Evolutionary conservation across 768 basidiomycete genomes (phyloP), one percentile per base, ranked within the genome.

Genomic region (Trametes maxima): DNA sequence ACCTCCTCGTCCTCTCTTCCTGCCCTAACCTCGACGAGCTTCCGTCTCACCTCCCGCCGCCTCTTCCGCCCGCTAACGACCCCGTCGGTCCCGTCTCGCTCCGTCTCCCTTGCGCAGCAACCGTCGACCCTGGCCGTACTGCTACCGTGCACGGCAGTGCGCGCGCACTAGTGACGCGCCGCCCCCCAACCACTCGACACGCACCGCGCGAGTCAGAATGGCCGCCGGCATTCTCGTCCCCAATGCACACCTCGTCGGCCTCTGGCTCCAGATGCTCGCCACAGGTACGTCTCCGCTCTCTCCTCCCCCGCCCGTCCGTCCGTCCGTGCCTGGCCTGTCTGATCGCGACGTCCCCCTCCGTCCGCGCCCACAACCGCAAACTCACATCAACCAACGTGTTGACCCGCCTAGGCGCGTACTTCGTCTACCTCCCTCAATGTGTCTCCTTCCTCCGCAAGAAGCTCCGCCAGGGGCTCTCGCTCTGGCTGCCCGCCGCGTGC

Each of bases 241-340:
- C 12, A 50, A 52, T 21, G 48, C 48, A 2, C 49, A 52, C 48
- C 57, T 59, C 42, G 48, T 59, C n/a, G 50, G 48, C 6, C 49
- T 51, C 8, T 59, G 49, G 50, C 48, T 59, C 22, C 48, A 50
- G 48, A 51, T 59, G 19, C 24, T 57, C 39, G 48, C 28, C 5
- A 43, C 57, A 28, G 48, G 57, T 59, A 19, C 39, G 50, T 51
- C n/a, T n/a, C n/a, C n/a, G n/a, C n/a, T n/a, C n/a, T n/a, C n/a
- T n/a, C n/a, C n/a, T n/a, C n/a, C n/a, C n/a, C n/a, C n/a, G n/a
- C n/a, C n/a, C n/a, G n/a, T n/a, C n/a, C 3, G 28, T 19, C 24
- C 17, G 14, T 22, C 50, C 33, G 22, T 35, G 39, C 35, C 25
- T 52, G 39, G n/a, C 25, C 17, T 6, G 17, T n/a, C 39, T 25